Percentiles rank a stretch among this genome's conserved stretches.
phyloP scores from a whole-genome alignment of 345 rosid genomes.

The Salix koriyanagi region DNA sequence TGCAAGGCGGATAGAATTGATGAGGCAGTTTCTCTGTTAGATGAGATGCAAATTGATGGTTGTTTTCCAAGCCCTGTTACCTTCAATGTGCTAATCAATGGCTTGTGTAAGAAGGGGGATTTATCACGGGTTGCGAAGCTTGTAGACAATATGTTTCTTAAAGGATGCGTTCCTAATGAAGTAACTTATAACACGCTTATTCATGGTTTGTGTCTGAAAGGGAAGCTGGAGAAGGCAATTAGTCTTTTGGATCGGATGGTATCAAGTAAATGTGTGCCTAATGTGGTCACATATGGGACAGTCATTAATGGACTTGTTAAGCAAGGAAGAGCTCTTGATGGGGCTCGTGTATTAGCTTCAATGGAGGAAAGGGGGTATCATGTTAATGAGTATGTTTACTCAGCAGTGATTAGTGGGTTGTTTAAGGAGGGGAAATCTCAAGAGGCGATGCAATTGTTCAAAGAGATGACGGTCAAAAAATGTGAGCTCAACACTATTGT shows the following conservation, averaged over 20 bases:
- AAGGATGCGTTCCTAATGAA: conserved; percentile 77
- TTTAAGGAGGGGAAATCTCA: conserved; percentile 69
- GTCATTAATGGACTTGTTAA: conserved; percentile 79
- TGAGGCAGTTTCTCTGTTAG: conserved; percentile 79
- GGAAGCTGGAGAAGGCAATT: conserved; percentile 78
- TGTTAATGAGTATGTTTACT: conserved; percentile 62
- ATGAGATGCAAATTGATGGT: conserved; percentile 94
- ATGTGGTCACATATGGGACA: conserved; percentile 77
- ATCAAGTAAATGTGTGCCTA: conserved; percentile 59
- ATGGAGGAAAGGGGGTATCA: conserved; percentile 74
- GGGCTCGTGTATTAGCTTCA: conserved; percentile 38
- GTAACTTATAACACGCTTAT: conserved; percentile 87
- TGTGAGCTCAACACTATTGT: conserved; percentile 52
- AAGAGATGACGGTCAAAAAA: conserved; percentile 52
- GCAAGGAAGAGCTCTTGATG: conserved; percentile 60
- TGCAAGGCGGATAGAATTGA: conserved; percentile 71
- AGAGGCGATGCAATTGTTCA: conserved; percentile 63
- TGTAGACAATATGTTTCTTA: conserved; percentile 86
- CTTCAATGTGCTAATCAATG: conserved; percentile 74
- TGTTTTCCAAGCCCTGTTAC: conserved; percentile 61
- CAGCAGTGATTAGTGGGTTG: conserved; percentile 69
- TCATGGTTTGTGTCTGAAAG: conserved; percentile 77
- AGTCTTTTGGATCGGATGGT: conserved; percentile 81
- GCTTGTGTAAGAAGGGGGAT: conserved; percentile 78
- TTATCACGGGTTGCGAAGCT: conserved; percentile 70